Percentiles rank a stretch among this genome's conserved stretches.
These are phyloP conservation scores for Rosa chinensis DNA, from an alignment of 306 rosid genomes.

Conservation along the genomic window DNA sequence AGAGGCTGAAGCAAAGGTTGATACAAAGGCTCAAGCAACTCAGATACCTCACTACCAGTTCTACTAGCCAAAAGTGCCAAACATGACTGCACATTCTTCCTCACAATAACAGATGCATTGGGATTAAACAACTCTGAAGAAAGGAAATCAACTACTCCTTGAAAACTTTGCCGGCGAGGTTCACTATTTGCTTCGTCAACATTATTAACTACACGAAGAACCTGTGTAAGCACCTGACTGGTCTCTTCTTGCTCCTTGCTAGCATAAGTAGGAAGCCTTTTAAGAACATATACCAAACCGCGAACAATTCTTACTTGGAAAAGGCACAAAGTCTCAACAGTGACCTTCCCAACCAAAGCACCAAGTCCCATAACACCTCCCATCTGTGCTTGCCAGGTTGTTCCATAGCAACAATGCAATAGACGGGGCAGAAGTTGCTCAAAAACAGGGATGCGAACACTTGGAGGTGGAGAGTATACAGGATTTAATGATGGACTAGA, in stretches of 20 bases:
- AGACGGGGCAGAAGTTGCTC: conserved; percentile 96
- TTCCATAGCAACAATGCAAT: conserved; percentile 96
- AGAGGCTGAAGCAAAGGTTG: conserved; percentile 94
- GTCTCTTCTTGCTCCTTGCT: conserved; percentile 99
- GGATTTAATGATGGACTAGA: conserved; percentile 98
- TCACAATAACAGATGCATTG: conserved; percentile 90
- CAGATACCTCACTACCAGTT: conserved; percentile 99
- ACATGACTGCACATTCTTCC: conserved; percentile 95
- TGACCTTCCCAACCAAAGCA: conserved; percentile 97
- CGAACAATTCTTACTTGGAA: conserved; percentile 94
- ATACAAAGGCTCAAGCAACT: conserved; percentile 83
- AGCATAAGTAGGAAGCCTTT: conserved; percentile 92
- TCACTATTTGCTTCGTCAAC: conserved; percentile 99
- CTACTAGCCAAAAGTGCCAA: conserved; percentile 93
- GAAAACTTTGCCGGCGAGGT: conserved; percentile 84
- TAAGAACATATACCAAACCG: conserved; percentile 88
- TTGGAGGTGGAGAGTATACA: conserved; percentile 96
- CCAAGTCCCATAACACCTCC: conserved; percentile 99
- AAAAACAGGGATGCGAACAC: conserved; percentile 90
- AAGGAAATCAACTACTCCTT: conserved; percentile 90
- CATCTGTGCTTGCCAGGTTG: conserved; percentile 96
- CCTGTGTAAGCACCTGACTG: conserved; percentile 97
- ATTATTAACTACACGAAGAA: conserved; percentile 97
- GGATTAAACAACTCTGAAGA: conserved; percentile 92
- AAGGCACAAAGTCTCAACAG: conserved; percentile 82